Percentiles rank a stretch among this genome's conserved stretches.
phyloP scores from a whole-genome alignment of 2,329 filamentous ascomycete genomes.

The Talaromyces amestolkiae region DNA sequence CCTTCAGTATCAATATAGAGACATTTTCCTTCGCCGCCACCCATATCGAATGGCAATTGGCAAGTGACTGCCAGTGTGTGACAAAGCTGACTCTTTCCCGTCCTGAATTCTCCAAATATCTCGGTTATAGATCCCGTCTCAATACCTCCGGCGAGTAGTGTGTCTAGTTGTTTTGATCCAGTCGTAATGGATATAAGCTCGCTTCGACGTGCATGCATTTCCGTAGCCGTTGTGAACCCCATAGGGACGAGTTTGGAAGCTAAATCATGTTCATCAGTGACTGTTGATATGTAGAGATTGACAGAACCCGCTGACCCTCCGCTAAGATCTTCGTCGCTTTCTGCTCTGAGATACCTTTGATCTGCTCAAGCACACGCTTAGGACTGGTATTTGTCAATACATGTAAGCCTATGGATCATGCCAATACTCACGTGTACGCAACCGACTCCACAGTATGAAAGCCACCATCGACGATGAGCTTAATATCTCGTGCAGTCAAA shows the following conservation, averaged over 20 bases:
- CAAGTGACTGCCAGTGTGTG: conserved; percentile 98
- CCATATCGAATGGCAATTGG: conserved; percentile 97
- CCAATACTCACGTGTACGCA: conserved; percentile 73
- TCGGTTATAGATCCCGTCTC: conserved; percentile 98
- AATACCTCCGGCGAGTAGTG: conserved; percentile 85
- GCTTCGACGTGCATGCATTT: conserved; percentile 96
- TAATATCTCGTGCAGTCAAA: conserved; percentile 91
- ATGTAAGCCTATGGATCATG: neutral
- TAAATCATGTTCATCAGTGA: conserved; percentile 35
- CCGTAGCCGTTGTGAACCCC: conserved; percentile 97
- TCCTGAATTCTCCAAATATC: conserved; percentile 96
- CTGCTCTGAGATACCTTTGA: conserved; percentile 96
- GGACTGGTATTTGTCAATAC: conserved; percentile 46
- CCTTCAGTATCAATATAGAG: conserved; percentile 98
- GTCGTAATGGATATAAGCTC: conserved; percentile 98
- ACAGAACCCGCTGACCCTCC: conserved; percentile 63
- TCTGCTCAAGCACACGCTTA: conserved; percentile 77
- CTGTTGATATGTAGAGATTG: neutral
- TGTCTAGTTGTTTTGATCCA: conserved; percentile 95
- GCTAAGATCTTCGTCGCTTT: conserved; percentile 89
- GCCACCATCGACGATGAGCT: conserved; percentile 84
- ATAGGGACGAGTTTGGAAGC: conserved; percentile 95
- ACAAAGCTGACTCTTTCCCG: conserved; percentile 97
- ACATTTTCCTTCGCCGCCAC: conserved; percentile 95
- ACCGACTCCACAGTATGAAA: conserved; percentile 95